Evolutionary conservation across 1,139 yeast genomes (phyloP).

Genomic region (Pichia kudriavzevii): DNA sequence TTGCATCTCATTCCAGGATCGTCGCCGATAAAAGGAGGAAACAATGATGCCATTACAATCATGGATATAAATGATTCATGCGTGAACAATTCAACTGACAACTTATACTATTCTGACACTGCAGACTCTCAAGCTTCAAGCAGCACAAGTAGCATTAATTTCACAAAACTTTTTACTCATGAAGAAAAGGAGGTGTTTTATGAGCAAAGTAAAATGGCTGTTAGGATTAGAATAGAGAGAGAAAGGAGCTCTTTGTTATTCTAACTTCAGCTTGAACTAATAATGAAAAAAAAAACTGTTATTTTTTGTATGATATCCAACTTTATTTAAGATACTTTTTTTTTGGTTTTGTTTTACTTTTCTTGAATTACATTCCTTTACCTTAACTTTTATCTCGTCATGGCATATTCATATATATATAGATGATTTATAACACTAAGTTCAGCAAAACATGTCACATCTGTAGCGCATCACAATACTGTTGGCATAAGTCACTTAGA

Average conservation of each 20-base stretch:
- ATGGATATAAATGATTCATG: conserved; percentile 4
- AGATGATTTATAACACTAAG: too few species aligned
- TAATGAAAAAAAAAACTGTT: not conserved
- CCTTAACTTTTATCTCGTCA: too few species aligned
- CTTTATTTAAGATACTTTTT: not conserved
- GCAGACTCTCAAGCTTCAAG: conserved; percentile 19
- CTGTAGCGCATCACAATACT: conserved; percentile 31
- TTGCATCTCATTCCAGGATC: conserved; percentile 8
- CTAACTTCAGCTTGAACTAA: not conserved
- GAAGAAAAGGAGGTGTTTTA: conserved; percentile 22
- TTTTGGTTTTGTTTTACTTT: too few species aligned
- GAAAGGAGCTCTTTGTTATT: conserved; percentile 17
- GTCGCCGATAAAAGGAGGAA: conserved; percentile 2
- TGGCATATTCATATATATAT: too few species aligned
- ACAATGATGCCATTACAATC: not conserved
- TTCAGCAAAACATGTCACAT: conserved; percentile 15
- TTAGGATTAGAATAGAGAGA: conserved; percentile 27
- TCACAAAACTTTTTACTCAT: conserved; percentile 13
- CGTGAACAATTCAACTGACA: conserved; percentile 5
- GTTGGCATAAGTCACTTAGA: conserved; percentile 30
- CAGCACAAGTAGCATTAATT: conserved; percentile 13
- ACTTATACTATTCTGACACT: conserved; percentile 13
- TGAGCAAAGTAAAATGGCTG: conserved; percentile 28
- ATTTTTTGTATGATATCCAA: conserved; percentile 1
- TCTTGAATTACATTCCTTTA: not conserved